These are phyloP conservation scores for Bryum argenteum DNA, from an alignment of 225 moss, liverwort and hornwort genomes.

Conservation along the genomic window DNA sequence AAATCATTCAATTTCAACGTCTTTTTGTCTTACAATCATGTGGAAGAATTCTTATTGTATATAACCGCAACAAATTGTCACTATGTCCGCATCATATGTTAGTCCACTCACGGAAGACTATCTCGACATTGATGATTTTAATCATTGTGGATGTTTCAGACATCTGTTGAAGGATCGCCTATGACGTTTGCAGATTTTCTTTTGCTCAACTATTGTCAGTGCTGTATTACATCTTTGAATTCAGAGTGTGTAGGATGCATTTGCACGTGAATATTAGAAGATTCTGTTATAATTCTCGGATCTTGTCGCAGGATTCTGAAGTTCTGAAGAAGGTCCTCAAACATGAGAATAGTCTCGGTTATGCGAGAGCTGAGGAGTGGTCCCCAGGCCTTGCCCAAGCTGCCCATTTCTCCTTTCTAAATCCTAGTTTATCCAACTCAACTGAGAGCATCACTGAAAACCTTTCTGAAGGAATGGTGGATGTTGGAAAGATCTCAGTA, in stretches of 20 bases:
- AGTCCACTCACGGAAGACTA: conserved; percentile 3
- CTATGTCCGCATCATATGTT: background rate
- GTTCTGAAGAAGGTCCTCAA: conserved; percentile 61
- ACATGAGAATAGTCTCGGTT: conserved; percentile 86
- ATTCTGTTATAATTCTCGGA: background rate
- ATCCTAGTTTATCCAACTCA: conserved; percentile 20
- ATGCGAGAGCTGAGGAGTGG: conserved; percentile 88
- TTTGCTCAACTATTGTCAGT: conserved; percentile 1
- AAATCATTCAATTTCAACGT: background rate
- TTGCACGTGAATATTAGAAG: conserved; percentile 16
- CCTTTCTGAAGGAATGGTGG: conserved; percentile 15
- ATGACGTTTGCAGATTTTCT: background rate
- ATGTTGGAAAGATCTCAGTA: conserved; percentile 51
- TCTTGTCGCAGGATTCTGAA: conserved; percentile 61
- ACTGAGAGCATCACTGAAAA: conserved; percentile 24
- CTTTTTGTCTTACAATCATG: conserved; percentile 2
- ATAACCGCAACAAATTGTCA: background rate
- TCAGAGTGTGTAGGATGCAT: conserved; percentile 21
- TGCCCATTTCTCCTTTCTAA: conserved; percentile 42
- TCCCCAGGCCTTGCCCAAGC: conserved; percentile 68
- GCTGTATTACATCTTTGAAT: background rate
- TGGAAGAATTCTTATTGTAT: background rate
- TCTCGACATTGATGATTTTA: background rate
- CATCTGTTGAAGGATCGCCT: background rate
- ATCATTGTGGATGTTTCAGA: background rate